Base-by-base conservation (phyloP, 1,139 yeast species). In the Arxiozyma telluris region DNA sequence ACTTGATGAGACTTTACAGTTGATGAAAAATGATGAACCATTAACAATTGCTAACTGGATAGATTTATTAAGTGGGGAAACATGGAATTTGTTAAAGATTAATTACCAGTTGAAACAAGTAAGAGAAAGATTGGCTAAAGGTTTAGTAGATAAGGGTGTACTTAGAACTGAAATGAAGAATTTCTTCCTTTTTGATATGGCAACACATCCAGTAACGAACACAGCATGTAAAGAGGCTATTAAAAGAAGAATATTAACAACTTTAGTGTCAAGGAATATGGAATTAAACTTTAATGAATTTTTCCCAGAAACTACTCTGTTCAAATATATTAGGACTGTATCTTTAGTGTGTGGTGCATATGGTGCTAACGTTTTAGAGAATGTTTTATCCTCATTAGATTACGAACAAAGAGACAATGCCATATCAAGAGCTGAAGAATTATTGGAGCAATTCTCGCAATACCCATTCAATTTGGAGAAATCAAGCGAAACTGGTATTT, bases 101-200 rank as follows among this genome's bases (percentile, higher is more conserved):
- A 87, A 86, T 66, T 93, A 91, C 72, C 99, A 93, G 72, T 79
- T 93, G 69, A 93, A 93, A 69, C 98, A 93, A 72, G 99, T 94
- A 5, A 82, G 98, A 66, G 99, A 93, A 72, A 79, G 99, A 63
- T 78, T 93, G 60, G 96, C 97, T 53, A 93, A 93, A 71, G 99
- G 98, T 1, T 77, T 93, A 55, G 99, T 94, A 39, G 99, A 93
- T 70, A 93, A 93, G 73, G 98, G 98, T n/a, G 85, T 93, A 51
- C 78, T 94, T 65, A 83, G 96, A 72, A 94, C 98, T 2, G 98
- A 93, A 70, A 82, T 96, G 68, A 90, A 91, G 68, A 94, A 89
- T 73, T 93, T 93, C 70, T 83, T 94, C 66, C 75, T 93, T 55
- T 93, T 93, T 64, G 98, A 93, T 71, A 93, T 93, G 97, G 96